Base-by-base conservation (phyloP, 2,329 filamentous ascomycete genomes). In the Aphanoascus verrucosus region DNA sequence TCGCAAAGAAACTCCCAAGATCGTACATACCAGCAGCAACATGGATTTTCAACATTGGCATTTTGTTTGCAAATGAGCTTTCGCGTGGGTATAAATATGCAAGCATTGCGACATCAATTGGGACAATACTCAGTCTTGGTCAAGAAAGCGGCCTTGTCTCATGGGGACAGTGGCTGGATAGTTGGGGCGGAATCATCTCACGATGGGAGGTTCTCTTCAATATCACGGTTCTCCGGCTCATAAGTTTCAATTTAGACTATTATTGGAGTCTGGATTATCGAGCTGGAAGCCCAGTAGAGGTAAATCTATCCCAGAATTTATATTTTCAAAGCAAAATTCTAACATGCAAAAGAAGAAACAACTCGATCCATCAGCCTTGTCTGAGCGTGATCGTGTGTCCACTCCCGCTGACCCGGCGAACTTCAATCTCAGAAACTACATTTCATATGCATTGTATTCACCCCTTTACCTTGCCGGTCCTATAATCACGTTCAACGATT, bases 131-230 rank as follows among this genome's bases (percentile, higher is more conserved):
- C 8, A 62, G 68, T 19, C 60, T 68, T 0, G 69, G 72, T 1
- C 66, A 74, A 8, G 71, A 73, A 15, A 71, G 74, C 6, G 55
- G 67, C 1, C 64, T 83, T 38, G 72, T 79, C 34, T 73, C 75
- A 17, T 84, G 84, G 75, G 89, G 83, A 6, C 73, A 75, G 42
- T 86, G 80, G 74, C 73, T 97, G 14, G 93, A 98, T 69, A 76
- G 77, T 50, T 84, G 85, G 59, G 83, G 88, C 6, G 93, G 93
- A 0, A 73, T 98, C n/a, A 83, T 94, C 65, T 77, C 84, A 0
- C 80, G 91, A 55, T 98, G 93, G 93, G 88, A 97, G 67, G 83
- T 98, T n/a, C 77, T 96, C 4, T 98, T 98, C 77, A 98, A 98
- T 64, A 82, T 98, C 57, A 96, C 91, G 2, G 84, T 97, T 23